Evolutionary conservation across 2,329 filamentous ascomycete genomes (phyloP).

Genomic region (Emmonsiellopsis sp.): DNA sequence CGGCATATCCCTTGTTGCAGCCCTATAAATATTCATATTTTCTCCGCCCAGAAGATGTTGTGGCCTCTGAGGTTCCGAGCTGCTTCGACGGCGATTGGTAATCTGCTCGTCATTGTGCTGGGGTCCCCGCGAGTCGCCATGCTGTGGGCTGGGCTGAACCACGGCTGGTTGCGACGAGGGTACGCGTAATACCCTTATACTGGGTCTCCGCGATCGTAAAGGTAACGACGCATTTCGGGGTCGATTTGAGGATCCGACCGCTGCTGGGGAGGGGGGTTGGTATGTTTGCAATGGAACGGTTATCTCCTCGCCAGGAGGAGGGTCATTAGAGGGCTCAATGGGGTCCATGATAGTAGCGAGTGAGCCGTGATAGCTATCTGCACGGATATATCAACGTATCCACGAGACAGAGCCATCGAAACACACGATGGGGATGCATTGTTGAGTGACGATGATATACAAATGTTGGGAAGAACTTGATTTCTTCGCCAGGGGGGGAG

Average conservation of each 20-base stretch:
- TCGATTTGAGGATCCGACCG: neutral
- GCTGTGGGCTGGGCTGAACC: constrained; percentile 7
- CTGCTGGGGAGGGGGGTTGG: neutral
- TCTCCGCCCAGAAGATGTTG: constrained; percentile 22
- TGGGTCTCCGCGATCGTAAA: constrained; percentile 9
- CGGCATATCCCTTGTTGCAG: constrained; percentile 13
- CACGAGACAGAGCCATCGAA: neutral
- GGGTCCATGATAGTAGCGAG: constrained; percentile 24
- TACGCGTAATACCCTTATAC: constrained; percentile 15
- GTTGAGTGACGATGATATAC: too few species aligned
- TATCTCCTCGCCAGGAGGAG: neutral
- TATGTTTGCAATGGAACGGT: neutral
- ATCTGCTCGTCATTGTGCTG: constrained; percentile 20
- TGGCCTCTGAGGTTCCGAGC: constrained; percentile 30
- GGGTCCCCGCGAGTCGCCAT: neutral
- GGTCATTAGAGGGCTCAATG: constrained; percentile 22
- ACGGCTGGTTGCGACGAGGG: constrained; percentile 13
- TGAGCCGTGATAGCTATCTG: neutral
- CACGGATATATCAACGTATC: neutral
- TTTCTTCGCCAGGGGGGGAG: too few species aligned
- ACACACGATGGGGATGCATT: too few species aligned
- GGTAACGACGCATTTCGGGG: neutral
- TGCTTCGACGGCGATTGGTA: constrained; percentile 30
- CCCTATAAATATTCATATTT: constrained; percentile 13
- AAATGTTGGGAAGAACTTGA: too few species aligned